Evolutionary conservation across 2,329 filamentous ascomycete genomes (phyloP), one percentile per base, ranked within the genome.

Genomic region (Podosphaera leucotricha): DNA sequence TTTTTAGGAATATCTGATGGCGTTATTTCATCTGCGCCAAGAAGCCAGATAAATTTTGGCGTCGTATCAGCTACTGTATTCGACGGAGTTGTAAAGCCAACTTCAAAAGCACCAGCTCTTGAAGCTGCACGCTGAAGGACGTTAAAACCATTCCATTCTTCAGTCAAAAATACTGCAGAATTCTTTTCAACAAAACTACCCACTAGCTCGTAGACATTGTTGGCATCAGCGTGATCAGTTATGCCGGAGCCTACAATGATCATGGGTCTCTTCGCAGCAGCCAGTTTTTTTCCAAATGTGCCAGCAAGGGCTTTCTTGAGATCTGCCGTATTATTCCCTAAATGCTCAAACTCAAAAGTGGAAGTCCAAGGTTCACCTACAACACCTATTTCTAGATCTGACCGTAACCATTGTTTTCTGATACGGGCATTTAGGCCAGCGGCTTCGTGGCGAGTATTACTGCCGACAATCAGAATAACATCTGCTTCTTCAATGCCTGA

Each of bases 101-200:
- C 76, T 64, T 98, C 90, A 59, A 85, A 98, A 48, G 90, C 90
- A 59, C 85, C 90, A 33, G 80, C 80, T 54, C 87, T 79, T 49
- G 90, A 94, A 47, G 90, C 90, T 49, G 84, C 80, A 51, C 87
- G 77, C 65, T 98, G 90, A 43, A 98, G 77, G 48, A 98, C 77
- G 61, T 94, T 98, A 71, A 87, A 98, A 48, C 87, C 90, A 61
- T 93, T 90, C 85, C 92, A 95, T 61, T 93, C 85, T 16, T 75
- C 66, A 5, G 82, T 93, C 57, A 73, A 66, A 69, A 98, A 94
- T 66, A 78, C 92, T 54, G 72, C 68, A 50, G 84, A 77, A 63
- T 94, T 79, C 74, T 93, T 94, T 58, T 94, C 86, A 35, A 93
- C 80, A 58, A 95, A 98, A 49, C 70, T 62, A 53, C 87, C 87